These are phyloP conservation scores for Monosporozyma solicola DNA, from an alignment of 805 yeast genomes.

Conservation along the genomic window DNA sequence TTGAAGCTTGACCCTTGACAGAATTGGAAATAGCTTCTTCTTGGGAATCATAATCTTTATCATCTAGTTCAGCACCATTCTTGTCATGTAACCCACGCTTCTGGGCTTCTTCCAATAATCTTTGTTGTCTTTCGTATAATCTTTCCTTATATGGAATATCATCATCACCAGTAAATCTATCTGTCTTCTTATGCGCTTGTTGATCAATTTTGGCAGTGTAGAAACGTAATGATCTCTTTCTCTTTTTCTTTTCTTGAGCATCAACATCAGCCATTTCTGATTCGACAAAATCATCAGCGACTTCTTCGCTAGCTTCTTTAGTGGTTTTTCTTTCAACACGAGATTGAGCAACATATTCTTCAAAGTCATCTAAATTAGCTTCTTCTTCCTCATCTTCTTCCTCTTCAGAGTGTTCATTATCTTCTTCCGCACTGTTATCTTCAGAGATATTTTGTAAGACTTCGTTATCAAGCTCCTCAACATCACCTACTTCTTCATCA, in stretches of 20 bases:
- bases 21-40: slow-evolving; percentile 38
- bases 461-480: slow-evolving; percentile 13
- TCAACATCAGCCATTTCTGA: slow-evolving; percentile 72
- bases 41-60: slow-evolving; percentile 39
- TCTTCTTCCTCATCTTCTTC: slow-evolving; percentile 19
- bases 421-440: slow-evolving; percentile 16
- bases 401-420: slow-evolving; percentile 5
- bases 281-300: slow-evolving; percentile 55
- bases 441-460: slow-evolving; percentile 19
- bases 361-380: slow-evolving; percentile 33
- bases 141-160: slow-evolving; percentile 91
- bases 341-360: slow-evolving; percentile 43
- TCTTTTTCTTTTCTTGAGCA: slow-evolving; percentile 71
- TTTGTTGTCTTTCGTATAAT: slow-evolving; percentile 78
- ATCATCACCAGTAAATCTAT: slow-evolving; percentile 66
- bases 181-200: slow-evolving; percentile 52
- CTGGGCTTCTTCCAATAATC: slow-evolving; percentile 81
- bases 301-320: slow-evolving; percentile 11
- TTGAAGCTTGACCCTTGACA: slow-evolving; percentile 40
- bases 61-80: slow-evolving; percentile 50
- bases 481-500: slow-evolving; percentile 11
- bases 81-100: slow-evolving; percentile 60
- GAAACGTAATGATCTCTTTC: slow-evolving; percentile 80
- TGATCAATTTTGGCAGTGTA: slow-evolving; percentile 96
- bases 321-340: slow-evolving; percentile 37